Conservation (phyloP, 1,284 basidiomycete species). For the Tilletia caries region DNA sequence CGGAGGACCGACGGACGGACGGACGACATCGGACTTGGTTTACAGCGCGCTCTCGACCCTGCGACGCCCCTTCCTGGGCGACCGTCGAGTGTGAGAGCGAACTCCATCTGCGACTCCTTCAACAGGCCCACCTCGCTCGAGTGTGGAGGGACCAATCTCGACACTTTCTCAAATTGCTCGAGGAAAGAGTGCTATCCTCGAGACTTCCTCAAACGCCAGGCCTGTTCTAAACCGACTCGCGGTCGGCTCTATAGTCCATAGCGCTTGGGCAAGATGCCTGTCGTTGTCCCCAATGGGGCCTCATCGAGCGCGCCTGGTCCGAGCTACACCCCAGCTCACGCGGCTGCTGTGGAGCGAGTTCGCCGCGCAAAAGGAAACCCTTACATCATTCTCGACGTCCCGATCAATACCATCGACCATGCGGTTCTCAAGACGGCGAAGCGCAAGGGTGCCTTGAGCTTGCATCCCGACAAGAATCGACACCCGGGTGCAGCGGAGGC, state of each 20-base stretch:
- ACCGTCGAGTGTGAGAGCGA: too few relatives aligned
- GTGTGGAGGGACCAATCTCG: too few relatives aligned
- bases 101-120: too few relatives aligned
- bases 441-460: neutral
- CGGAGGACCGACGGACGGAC: too few relatives aligned
- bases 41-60: too few relatives aligned
- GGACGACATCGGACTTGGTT: neutral
- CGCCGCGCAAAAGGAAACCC: neutral
- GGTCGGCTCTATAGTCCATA: too few relatives aligned
- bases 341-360: neutral
- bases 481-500: conserved; percentile 8
- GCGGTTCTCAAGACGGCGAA: conserved; percentile 11
- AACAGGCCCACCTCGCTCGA: too few relatives aligned
- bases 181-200: too few relatives aligned
- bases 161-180: too few relatives aligned
- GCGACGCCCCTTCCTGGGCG: too few relatives aligned
- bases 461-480: conserved; percentile 12
- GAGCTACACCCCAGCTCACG: conserved; percentile 9
- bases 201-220: too few relatives aligned
- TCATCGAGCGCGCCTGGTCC: neutral
- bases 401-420: neutral
- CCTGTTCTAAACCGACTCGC: too few relatives aligned
- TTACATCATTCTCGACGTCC: neutral
- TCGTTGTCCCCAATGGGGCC: neutral
- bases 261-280: neutral